Conservation (phyloP, 1,139 yeast species). For the Sugiyamaella castrensis region DNA sequence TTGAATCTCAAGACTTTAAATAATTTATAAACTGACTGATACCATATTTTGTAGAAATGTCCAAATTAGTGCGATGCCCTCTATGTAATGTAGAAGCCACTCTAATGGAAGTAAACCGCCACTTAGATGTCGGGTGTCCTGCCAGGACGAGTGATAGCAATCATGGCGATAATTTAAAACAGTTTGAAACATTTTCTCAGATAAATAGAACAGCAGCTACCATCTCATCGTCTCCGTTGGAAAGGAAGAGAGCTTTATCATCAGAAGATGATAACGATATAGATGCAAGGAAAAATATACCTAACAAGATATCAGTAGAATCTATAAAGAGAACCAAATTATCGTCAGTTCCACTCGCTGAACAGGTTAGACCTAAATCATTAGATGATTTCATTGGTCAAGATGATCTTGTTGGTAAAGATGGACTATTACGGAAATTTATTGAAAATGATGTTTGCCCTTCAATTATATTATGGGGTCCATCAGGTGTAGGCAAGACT, state of each 20-base stretch:
- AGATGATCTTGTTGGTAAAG: conserved; percentile 68
- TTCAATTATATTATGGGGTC: conserved; percentile 92
- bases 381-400: conserved; percentile 86
- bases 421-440: conserved; percentile 70
- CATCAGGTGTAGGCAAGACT: conserved; percentile 93
- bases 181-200: neutral
- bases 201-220: neutral
- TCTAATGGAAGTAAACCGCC: conserved; percentile 35
- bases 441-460: conserved; percentile 59
- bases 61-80: conserved; percentile 34
- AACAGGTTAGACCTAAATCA: conserved; percentile 70
- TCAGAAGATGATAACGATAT: neutral
- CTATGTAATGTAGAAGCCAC: conserved; percentile 37
- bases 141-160: neutral
- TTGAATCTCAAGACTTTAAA: too few species aligned
- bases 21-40: too few species aligned
- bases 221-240: neutral
- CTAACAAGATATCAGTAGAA: neutral
- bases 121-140: conserved; percentile 40
- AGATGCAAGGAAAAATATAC: neutral
- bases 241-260: conserved; percentile 1
- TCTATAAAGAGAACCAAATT: conserved; percentile 1
- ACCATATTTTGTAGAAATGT: neutral
- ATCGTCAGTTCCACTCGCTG: conserved; percentile 63
- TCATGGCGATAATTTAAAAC: neutral